Conservation (phyloP, 2,329 filamentous ascomycete genomes). For the Arthrinium phaeospermum region DNA sequence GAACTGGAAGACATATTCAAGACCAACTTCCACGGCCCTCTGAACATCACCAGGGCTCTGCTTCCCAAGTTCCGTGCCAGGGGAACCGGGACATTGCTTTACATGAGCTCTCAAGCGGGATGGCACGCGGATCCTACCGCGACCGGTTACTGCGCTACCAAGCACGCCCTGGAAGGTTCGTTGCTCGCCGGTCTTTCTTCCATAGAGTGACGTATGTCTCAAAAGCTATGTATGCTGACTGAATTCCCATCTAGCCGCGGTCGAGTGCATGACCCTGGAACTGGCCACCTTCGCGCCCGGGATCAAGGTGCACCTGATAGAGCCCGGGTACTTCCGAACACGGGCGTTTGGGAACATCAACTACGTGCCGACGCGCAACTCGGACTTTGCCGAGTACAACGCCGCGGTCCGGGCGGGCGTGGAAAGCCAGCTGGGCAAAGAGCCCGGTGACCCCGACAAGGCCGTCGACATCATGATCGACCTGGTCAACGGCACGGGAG, state of each 20-base stretch:
- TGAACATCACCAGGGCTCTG: slow-evolving; percentile 43
- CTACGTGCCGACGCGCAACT: slow-evolving; percentile 32
- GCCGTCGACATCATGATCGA: slow-evolving; percentile 59
- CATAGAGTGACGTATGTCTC: not conserved
- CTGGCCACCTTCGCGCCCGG: slow-evolving; percentile 37
- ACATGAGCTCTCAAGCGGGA: slow-evolving; percentile 37
- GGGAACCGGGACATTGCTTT: slow-evolving; percentile 36
- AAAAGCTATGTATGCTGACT: not conserved
- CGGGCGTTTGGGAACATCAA: slow-evolving; percentile 44
- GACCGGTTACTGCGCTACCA: slow-evolving; percentile 6
- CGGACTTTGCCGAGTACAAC: slow-evolving; percentile 41
- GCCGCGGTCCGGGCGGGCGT: slow-evolving; percentile 30
- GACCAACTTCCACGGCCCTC: slow-evolving; percentile 46
- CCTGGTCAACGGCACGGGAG: slow-evolving; percentile 53
- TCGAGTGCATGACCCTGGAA: slow-evolving; percentile 41
- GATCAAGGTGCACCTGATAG: slow-evolving; percentile 45
- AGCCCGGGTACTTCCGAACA: slow-evolving; percentile 51
- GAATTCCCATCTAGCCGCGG: slow-evolving; percentile 33
- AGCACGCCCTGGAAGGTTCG: slow-evolving; percentile 20
- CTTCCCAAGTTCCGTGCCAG: slow-evolving; percentile 38
- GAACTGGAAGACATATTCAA: slow-evolving; percentile 35
- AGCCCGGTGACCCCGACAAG: slow-evolving; percentile 57
- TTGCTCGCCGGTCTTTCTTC: too few relatives aligned
- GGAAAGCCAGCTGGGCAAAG: slow-evolving; percentile 35
- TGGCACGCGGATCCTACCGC: not conserved